Conservation (phyloP, 1,139 yeast species). For the Lodderomyces elongisporus region DNA sequence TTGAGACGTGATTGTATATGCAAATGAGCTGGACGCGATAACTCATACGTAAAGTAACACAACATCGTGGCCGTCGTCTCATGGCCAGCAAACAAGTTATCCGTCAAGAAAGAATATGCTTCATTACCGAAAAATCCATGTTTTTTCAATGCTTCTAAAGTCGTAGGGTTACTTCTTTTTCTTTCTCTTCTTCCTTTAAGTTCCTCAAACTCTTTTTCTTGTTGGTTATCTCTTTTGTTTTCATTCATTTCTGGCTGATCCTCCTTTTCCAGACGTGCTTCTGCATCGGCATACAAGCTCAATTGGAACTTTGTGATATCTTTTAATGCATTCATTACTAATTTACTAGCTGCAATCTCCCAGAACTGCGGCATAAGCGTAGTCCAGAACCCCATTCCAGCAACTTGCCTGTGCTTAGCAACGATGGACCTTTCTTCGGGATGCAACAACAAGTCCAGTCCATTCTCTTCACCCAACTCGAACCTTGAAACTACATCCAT, state of each 20-base stretch:
- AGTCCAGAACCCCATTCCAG: conserved; percentile 68
- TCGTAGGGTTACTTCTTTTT: conserved; percentile 29
- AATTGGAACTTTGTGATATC: conserved; percentile 50
- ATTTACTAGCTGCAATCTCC: conserved; percentile 42
- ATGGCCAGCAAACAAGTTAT: conserved; percentile 60
- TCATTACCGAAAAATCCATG: conserved; percentile 27
- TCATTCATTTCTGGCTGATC: too few relatives aligned
- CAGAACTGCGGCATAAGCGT: conserved; percentile 56
- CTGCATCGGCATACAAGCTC: conserved; percentile 36
- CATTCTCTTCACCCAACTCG: conserved; percentile 50
- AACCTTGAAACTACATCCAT: conserved; percentile 65
- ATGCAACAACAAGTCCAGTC: conserved; percentile 36
- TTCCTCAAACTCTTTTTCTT: too few relatives aligned
- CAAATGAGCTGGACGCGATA: conserved; percentile 46
- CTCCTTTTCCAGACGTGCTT: too few relatives aligned
- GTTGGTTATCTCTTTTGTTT: conserved; percentile 20
- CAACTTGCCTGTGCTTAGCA: conserved; percentile 47
- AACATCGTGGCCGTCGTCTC: conserved; percentile 71
- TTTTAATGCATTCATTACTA: conserved; percentile 33
- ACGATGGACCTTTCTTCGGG: conserved; percentile 41
- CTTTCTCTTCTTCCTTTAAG: too few relatives aligned
- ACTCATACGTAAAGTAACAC: conserved; percentile 54
- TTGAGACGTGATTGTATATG: conserved; percentile 39
- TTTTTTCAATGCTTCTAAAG: conserved; percentile 32
- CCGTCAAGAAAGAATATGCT: conserved; percentile 40